Conservation (phyloP, 176 grass and related monocot genomes). For the Poa pratensis region DNA sequence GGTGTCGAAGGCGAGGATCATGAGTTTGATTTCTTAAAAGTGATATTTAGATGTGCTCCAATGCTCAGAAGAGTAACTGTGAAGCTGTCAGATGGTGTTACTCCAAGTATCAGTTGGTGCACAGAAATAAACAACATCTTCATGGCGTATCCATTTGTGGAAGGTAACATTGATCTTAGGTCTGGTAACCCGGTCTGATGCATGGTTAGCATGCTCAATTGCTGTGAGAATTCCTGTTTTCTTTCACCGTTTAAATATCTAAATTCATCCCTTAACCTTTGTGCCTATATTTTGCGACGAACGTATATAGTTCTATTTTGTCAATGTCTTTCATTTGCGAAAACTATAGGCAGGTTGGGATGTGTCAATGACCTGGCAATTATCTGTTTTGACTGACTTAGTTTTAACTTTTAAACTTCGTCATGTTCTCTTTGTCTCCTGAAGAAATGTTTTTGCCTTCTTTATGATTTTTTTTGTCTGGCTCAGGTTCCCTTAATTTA, state of each 20-base stretch:
- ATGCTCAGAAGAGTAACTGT: background rate
- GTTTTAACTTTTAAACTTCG: background rate
- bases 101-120: background rate
- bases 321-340: background rate
- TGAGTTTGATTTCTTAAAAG: background rate
- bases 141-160: background rate
- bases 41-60: background rate
- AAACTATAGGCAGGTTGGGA: background rate
- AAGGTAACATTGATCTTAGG: background rate
- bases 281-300: background rate
- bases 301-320: background rate
- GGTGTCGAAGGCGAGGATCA: background rate
- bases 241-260: background rate
- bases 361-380: background rate
- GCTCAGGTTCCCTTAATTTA: too few relatives aligned
- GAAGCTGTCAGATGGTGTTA: background rate
- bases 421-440: background rate
- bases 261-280: background rate
- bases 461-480: too few relatives aligned
- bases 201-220: background rate
- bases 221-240: background rate
- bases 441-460: background rate
- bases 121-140: background rate
- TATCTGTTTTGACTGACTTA: background rate
- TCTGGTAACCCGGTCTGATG: background rate